These are phyloP conservation scores for Cryphonectria naterciae DNA, from an alignment of 2,329 filamentous ascomycete species.

Conservation along the genomic window DNA sequence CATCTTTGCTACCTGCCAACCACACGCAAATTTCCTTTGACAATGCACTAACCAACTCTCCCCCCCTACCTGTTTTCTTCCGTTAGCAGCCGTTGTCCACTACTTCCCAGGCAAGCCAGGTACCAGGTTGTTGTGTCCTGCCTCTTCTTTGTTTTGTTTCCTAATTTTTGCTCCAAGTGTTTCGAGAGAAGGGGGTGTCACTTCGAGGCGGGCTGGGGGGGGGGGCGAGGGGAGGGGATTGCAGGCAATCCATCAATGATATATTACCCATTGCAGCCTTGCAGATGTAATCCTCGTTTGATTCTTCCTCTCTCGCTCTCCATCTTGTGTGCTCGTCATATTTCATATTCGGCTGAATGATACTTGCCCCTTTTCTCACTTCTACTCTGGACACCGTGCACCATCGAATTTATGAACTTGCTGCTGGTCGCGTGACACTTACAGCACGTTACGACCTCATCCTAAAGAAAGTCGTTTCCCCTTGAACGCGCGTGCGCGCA, in stretches of 20 bases:
- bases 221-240: neutral
- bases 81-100: neutral
- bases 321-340: neutral
- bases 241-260: neutral
- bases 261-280: neutral
- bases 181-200: neutral
- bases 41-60: neutral
- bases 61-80: neutral
- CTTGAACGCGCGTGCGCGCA: neutral
- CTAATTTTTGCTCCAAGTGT: neutral
- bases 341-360: neutral
- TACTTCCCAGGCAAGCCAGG: neutral
- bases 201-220: too few relatives aligned
- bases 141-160: neutral
- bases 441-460: constrained; percentile 1
- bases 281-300: neutral
- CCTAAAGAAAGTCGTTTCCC: neutral
- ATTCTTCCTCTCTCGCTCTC: neutral
- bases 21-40: neutral
- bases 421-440: constrained; percentile 19
- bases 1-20: neutral
- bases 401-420: neutral
- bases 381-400: neutral
- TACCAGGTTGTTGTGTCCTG: neutral
- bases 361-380: neutral